Conservation (phyloP, 1,284 basidiomycete genomes). For the Grifola frondosa region DNA sequence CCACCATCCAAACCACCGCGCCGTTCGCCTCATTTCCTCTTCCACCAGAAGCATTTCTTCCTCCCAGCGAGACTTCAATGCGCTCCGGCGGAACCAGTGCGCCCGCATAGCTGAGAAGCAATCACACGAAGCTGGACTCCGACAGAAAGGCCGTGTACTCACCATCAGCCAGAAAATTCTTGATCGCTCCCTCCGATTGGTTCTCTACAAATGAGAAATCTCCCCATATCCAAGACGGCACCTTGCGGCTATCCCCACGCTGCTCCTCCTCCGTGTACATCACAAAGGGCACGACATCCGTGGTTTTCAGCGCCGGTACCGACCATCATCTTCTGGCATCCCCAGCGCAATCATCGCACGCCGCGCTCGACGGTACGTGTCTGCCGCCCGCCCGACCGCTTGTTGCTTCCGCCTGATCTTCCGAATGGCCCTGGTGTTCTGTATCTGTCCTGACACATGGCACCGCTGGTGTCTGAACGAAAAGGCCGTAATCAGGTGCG, state of each 20-base stretch:
- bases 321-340: not conserved
- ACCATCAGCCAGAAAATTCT: slow-evolving; percentile 2
- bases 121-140: too few relatives aligned
- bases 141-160: too few relatives aligned
- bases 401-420: not conserved
- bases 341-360: not conserved
- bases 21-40: slow-evolving; percentile 4
- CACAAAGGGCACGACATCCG: slow-evolving; percentile 1
- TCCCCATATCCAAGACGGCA: slow-evolving; percentile 13
- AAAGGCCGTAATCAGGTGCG: slow-evolving; percentile 5
- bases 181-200: not conserved
- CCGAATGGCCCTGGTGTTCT: not conserved
- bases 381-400: not conserved
- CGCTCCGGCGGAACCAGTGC: slow-evolving; percentile 7
- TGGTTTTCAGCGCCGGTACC: not conserved
- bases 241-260: not conserved
- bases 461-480: too few relatives aligned
- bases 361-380: not conserved
- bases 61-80: not conserved
- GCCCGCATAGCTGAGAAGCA: not conserved
- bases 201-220: slow-evolving; percentile 3
- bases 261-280: not conserved
- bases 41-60: not conserved
- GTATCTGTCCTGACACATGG: not conserved
- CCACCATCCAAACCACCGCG: too few relatives aligned